Evolutionary conservation across 2,329 filamentous ascomycete genomes (phyloP), one percentile per base, ranked within the genome.

Genomic region (Fusarium concolor): DNA sequence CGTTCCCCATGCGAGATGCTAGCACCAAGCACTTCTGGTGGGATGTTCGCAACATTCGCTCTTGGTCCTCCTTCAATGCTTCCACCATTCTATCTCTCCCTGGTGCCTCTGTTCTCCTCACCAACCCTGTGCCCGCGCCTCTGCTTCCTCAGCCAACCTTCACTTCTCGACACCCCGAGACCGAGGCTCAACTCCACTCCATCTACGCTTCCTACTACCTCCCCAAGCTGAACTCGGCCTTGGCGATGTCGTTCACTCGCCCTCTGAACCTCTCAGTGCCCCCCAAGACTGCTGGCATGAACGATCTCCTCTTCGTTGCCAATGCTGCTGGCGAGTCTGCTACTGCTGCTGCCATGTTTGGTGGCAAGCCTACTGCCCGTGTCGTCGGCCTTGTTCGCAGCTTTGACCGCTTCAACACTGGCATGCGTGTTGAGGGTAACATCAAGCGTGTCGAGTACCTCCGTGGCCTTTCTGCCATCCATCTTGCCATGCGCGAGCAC

Each of bases 361-460:
- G 81, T 51, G 81, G 81, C 38, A 76, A 87, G 83, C 81, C 81
- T 31, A 76, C 79, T 14, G 80, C 81, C 24, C 89, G 92, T 31
- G 86, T 94, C 14, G 90, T 95, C 47, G 92, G 95, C 9, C 86
- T 97, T n/a, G 92, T 96, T 73, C 95, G 95, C 80, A 91, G 89
- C 77, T 97, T 95, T 76, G 92, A 97, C 79, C 90, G 92, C 73
- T 97, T 96, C 92, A 97, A 97, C 84, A 96, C 93, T 2, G 92
- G 92, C 66, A 97, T 97, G 92, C 92, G 94, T 62, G 89, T 90
- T 62, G 93, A 96, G 78, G 89, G 90, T 43, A 93, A 94, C 68
- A 87, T 93, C 78, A 92, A 94, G 80, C 91, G 92, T 60, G 92
- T 97, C 59, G 90, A 95, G 79, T 97, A 97, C 82, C 90, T 97